Percentiles rank a stretch among this genome's conserved stretches.
phyloP scores from a whole-genome alignment of 805 yeast species.

The Priceomyces carsonii region DNA sequence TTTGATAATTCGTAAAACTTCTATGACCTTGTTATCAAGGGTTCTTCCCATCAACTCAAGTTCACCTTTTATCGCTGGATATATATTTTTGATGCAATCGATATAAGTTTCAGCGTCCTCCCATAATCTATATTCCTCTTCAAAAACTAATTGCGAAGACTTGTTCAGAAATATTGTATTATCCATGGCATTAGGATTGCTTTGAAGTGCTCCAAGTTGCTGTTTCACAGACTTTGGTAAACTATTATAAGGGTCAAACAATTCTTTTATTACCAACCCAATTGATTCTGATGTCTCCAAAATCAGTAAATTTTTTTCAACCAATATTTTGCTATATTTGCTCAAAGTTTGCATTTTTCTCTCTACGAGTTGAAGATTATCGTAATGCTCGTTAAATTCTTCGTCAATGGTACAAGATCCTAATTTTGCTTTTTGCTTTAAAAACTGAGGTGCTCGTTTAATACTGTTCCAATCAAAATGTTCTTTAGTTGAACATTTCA shows the following conservation, averaged over 20 bases:
- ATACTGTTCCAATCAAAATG: conserved; percentile 26
- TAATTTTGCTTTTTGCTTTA: conserved; percentile 26
- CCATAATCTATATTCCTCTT: conserved; percentile 19
- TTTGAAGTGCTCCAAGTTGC: conserved; percentile 7
- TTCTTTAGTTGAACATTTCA: conserved; percentile 10
- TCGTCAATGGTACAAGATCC: conserved; percentile 37
- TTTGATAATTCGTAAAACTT: conserved; percentile 16
- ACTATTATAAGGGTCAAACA: conserved; percentile 23
- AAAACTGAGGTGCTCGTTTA: conserved; percentile 31
- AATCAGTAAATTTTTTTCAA: conserved; percentile 8
- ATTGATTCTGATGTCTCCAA: conserved; percentile 12
- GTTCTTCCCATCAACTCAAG: conserved; percentile 8
- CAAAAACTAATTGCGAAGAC: conserved; percentile 8
- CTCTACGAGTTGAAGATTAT: conserved; percentile 17
- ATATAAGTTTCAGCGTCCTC: conserved; percentile 17
- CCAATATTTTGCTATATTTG: conserved; percentile 14
- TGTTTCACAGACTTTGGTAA: conserved; percentile 10
- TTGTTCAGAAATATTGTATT: conserved; percentile 8
- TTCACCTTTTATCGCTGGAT: conserved; percentile 15
- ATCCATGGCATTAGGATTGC: conserved; percentile 5
- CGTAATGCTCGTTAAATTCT: conserved; percentile 32
- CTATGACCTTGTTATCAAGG: conserved; percentile 14
- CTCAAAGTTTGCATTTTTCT: conserved; percentile 14
- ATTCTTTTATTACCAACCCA: conserved; percentile 16
- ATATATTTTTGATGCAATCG: conserved; percentile 15